phyloP scores from a whole-genome alignment of 805 yeast genomes.

The Candida multigemmis region DNA sequence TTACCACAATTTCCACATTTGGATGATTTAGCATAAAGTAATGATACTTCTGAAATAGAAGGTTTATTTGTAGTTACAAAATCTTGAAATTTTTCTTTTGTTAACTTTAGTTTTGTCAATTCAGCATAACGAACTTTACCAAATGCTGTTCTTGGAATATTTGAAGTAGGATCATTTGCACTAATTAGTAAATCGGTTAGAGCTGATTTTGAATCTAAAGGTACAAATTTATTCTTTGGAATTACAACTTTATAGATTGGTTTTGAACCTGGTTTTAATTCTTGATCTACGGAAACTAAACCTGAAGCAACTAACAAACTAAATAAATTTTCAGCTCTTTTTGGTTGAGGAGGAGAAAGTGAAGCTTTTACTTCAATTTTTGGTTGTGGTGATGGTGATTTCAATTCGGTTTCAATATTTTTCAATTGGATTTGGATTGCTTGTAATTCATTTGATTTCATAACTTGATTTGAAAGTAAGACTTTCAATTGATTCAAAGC shows the following conservation, averaged over 20 bases:
- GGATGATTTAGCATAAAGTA: conserved; percentile 48
- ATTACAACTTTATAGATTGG: conserved; percentile 21
- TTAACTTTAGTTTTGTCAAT: no score
- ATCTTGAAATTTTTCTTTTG: conserved; percentile 20
- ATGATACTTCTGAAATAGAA: conserved; percentile 17
- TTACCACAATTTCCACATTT: conserved; percentile 90
- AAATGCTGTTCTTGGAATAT: conserved; percentile 18
- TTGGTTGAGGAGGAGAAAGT: conserved; percentile 6
- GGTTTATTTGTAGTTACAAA: conserved; percentile 30
- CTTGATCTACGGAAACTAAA: conserved; percentile 30
- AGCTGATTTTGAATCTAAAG: no score
- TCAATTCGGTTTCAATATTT: conserved; percentile 13
- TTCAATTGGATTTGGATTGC: conserved; percentile 30
- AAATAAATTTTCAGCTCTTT: conserved; percentile 21
- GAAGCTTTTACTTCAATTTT: no score
- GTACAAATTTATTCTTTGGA: conserved; percentile 21
- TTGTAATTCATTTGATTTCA: conserved; percentile 24
- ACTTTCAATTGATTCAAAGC: conserved; percentile 35
- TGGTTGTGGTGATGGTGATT: conserved; percentile 2
- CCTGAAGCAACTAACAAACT: conserved; percentile 26
- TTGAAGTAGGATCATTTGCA: no score
- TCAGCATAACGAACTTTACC: conserved; percentile 24
- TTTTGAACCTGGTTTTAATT: conserved; percentile 27
- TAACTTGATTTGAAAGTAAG: conserved; percentile 27
- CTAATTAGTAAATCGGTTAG: conserved; percentile 4